Conservation (phyloP, 208 protist genomes). For the Borovskyia barvae region DNA sequence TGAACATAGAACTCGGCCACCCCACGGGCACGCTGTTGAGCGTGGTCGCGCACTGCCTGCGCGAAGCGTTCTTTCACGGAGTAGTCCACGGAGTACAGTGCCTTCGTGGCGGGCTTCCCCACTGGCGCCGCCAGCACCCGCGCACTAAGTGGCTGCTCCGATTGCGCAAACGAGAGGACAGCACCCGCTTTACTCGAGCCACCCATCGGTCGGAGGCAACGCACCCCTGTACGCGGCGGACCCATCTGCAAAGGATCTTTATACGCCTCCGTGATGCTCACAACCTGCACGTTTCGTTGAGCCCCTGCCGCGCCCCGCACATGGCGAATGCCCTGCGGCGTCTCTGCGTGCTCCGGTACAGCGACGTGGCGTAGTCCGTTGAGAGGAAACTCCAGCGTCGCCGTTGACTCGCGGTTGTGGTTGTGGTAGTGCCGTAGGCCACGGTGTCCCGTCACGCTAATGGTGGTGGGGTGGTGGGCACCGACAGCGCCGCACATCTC, state of each 20-base stretch:
- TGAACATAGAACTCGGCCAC: slow-evolving; percentile 79
- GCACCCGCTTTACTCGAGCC: slow-evolving; percentile 27
- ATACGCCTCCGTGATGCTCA: slow-evolving; percentile 71
- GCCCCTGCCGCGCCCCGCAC: slow-evolving; percentile 33
- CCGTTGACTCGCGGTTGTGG: slow-evolving; percentile 49
- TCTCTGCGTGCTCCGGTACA: slow-evolving; percentile 27
- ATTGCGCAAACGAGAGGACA: slow-evolving; percentile 31
- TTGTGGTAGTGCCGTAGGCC: slow-evolving; percentile 18
- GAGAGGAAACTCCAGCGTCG: slow-evolving; percentile 57
- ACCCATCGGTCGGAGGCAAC: slow-evolving; percentile 26
- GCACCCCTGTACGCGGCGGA: slow-evolving; percentile 30
- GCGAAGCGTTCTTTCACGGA: slow-evolving; percentile 60
- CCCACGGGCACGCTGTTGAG: slow-evolving; percentile 56
- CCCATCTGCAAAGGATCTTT: slow-evolving; percentile 61
- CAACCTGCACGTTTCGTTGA: slow-evolving; percentile 73
- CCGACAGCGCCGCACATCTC: too few relatives aligned
- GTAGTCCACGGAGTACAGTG: slow-evolving; percentile 34
- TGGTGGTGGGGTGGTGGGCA: not conserved
- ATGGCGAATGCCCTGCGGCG: slow-evolving; percentile 58
- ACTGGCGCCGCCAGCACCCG: slow-evolving; percentile 15
- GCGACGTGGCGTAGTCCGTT: slow-evolving; percentile 45
- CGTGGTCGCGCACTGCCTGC: slow-evolving; percentile 75
- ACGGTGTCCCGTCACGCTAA: slow-evolving; percentile 14
- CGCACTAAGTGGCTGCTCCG: slow-evolving; percentile 37
- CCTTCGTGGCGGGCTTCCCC: slow-evolving; percentile 9